Base-by-base conservation (phyloP, 208 protist species). In the Polymyxa betae region DNA sequence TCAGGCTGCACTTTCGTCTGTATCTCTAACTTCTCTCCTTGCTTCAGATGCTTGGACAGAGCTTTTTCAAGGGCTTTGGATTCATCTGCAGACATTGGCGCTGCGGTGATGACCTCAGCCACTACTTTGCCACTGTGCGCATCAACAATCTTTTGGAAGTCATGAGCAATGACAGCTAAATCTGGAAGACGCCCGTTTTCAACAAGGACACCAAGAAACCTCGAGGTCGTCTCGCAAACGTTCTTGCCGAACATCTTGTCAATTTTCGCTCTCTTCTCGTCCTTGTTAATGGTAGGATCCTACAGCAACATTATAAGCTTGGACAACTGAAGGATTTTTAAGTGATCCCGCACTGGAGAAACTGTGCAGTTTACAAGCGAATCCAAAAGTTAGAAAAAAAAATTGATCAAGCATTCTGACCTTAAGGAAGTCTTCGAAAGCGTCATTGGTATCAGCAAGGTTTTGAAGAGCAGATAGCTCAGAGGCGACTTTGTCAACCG, bases 111-210 rank as follows among this genome's bases (percentile, higher is more conserved):
- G 16, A 82, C 72, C 5, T 20, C 40, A 35, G 72, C 72, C n/a
- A 5, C 35, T 20, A 82, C 72, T n/a, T 82, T 43, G 72, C 72
- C 72, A n/a, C 10, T 40, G n/a, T 45, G 35, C 5, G 72, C 72
- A 43, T 82, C 72, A 35, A 82, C n/a, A 20, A 82, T 35, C n/a
- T 82, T 12, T 16, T 43, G 35, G n/a, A 45, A 82, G n/a, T n/a
- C 35, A 20, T 5, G 12, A 40, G 35, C 72, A 40, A 82, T 82
- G 12, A n/a, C 35, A n/a, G 10, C 40, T 43, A 82, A 43, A 43
- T 82, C 72, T 20, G 72, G 72, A 82, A 82, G 72, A n/a, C 72
- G 72, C 40, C 72, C 72, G 72, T 82, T 82, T n/a, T 82, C 72
- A 12, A n/a, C 72, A 38, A 82, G 72, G 12, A 43, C 40, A 35